These are phyloP conservation scores for Teunomyces cretensis DNA, from an alignment of 805 yeast genomes.

Conservation along the genomic window DNA sequence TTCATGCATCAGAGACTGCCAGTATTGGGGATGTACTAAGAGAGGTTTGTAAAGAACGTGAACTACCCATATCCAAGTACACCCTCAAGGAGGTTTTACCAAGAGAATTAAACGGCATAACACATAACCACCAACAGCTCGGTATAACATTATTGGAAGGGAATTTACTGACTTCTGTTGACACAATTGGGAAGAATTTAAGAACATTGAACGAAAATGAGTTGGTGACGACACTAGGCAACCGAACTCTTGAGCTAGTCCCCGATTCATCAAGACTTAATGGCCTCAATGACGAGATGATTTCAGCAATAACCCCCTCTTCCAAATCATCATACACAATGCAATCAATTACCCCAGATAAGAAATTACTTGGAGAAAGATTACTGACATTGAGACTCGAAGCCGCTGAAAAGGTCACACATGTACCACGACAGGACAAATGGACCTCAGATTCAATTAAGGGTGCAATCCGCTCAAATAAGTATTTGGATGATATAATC, in stretches of 20 bases:
- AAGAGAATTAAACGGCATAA: conserved; percentile 1
- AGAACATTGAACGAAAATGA: conserved; percentile 9
- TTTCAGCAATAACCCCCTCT: conserved; percentile 19
- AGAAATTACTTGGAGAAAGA: conserved; percentile 18
- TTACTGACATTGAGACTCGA: conserved; percentile 7
- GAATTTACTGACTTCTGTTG: background rate
- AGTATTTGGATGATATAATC: conserved; percentile 31
- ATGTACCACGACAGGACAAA: background rate
- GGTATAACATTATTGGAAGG: conserved; percentile 1
- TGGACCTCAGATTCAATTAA: background rate
- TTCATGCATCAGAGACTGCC: conserved; percentile 4
- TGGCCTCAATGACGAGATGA: background rate
- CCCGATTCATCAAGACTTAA: conserved; percentile 7
- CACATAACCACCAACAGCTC: conserved; percentile 1
- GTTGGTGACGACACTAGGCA: conserved; percentile 11
- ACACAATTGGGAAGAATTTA: background rate
- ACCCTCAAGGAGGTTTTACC: conserved; percentile 20
- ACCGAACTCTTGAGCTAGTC: conserved; percentile 19
- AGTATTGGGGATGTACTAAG: conserved; percentile 23
- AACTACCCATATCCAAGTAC: conserved; percentile 27
- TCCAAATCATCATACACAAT: conserved; percentile 20
- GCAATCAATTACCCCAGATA: conserved; percentile 23
- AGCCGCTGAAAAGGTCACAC: background rate
- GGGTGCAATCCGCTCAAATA: conserved; percentile 13
- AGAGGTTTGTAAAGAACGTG: conserved; percentile 29